phyloP scores from a whole-genome alignment of 345 rosid genomes.

The Syzygium grande region DNA sequence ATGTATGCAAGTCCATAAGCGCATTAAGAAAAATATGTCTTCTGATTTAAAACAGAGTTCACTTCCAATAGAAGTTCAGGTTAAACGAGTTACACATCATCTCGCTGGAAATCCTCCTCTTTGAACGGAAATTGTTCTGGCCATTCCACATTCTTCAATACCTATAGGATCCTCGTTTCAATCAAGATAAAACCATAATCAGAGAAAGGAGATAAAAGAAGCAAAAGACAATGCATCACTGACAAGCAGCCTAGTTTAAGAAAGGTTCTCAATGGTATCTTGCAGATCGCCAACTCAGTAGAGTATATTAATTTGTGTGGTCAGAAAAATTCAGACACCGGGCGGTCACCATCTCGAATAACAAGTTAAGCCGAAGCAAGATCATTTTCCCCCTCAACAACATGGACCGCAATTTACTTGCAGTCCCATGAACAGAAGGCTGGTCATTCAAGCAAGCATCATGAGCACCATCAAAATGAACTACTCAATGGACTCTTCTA shows the following conservation, averaged over 20 bases:
- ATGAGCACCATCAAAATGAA: background rate
- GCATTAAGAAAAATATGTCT: background rate
- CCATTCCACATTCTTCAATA: conserved; percentile 70
- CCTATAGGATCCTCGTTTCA: conserved; percentile 19
- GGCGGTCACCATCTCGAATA: background rate
- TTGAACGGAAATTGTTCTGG: conserved; percentile 84
- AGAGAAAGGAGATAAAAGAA: background rate
- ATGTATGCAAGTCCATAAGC: background rate
- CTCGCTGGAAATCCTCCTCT: conserved; percentile 84
- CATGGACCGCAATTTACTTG: background rate
- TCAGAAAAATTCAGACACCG: background rate
- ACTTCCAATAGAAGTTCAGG: background rate
- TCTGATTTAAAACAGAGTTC: background rate
- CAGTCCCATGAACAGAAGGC: background rate
- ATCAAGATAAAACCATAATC: background rate
- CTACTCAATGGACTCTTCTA: background rate
- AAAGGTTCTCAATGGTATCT: background rate
- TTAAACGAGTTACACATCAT: conserved; percentile 49
- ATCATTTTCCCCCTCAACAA: background rate
- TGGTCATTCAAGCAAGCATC: no score
- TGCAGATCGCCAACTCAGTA: background rate
- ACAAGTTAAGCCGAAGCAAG: background rate
- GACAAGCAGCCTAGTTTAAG: background rate
- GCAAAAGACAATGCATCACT: background rate
- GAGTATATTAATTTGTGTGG: background rate